Base-by-base conservation (phyloP, 768 basidiomycete species). In the Amanita subjunquillea region DNA sequence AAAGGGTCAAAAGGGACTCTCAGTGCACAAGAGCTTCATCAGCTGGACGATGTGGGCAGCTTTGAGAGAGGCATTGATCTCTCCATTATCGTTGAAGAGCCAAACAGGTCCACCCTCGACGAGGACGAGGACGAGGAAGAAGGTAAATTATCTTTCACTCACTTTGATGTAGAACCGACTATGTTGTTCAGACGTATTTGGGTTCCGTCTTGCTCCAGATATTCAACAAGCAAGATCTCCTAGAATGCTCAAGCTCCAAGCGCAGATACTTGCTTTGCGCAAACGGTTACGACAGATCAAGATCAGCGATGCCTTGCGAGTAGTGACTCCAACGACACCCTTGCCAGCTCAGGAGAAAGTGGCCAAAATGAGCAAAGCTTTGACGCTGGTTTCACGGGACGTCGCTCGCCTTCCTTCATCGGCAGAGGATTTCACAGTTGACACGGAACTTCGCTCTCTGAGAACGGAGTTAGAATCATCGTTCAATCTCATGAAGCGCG, bases 391-490 rank as follows among this genome's bases (percentile, higher is more conserved):
- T 6, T 63, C 65, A 4, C 63, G 67, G 9, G 78, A 80, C 27
- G 69, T 75, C 20, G 63, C 72, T 6, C 53, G 62, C 6, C 63
- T 91, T 12, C 81, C 83, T 4, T 37, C 62, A 22, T 67, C 67
- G 2, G 60, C 66, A 7, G 65, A 72, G 3, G 71, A 76, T 51
- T 59, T 63, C 8, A 61, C 70, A 4, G 61, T 77, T 34, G 73
- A 83, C 48, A 58, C 74, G n/a, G 85, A 89, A 58, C 64, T 85
- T n/a, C 71, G 70, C 36, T 82, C 82, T 2, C 65, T 91, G 44
- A 73, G 67, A 51, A 64, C 62, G 23, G 88, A 92, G 53, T 54
- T 88, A n/a, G 70, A 76, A 22, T 71, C 65, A 30, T 76, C 81
- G 37, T 62, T 65, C 41, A 67, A 69, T 2, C 61, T 81, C 43